Evolutionary conservation across 2,329 filamentous ascomycete genomes (phyloP).

Genomic region (Fusarium torreyae): DNA sequence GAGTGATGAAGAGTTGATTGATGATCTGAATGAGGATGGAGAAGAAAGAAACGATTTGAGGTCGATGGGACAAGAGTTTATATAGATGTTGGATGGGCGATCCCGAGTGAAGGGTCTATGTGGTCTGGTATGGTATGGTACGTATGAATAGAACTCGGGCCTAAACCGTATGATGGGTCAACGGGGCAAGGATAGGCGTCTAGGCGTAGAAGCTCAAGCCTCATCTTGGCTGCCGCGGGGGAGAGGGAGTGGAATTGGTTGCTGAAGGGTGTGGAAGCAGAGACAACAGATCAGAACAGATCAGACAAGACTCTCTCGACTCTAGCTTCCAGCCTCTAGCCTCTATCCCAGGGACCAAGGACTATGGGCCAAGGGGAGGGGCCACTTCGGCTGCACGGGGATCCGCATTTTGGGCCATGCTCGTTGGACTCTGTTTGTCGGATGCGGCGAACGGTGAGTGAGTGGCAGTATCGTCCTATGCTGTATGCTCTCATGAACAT

Average conservation of each 20-base stretch:
- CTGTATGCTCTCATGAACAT: constrained; percentile 19
- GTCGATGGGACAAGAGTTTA: constrained; percentile 48
- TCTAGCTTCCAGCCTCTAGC: constrained; percentile 1
- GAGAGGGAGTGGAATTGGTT: constrained; percentile 41
- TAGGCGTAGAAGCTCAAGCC: constrained; percentile 43
- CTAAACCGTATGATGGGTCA: constrained; percentile 49
- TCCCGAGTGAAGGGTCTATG: constrained; percentile 38
- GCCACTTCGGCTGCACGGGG: constrained; percentile 51
- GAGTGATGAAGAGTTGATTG: constrained; percentile 45
- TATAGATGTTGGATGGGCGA: constrained; percentile 47
- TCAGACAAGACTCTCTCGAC: constrained; percentile 29
- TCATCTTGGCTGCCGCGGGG: constrained; percentile 48
- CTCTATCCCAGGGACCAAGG: constrained; percentile 19
- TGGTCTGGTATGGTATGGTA: constrained; percentile 23
- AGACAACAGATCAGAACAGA: constrained; percentile 32
- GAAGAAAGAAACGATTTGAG: constrained; percentile 40
- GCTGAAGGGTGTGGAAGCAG: constrained; percentile 36
- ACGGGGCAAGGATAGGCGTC: constrained; percentile 44
- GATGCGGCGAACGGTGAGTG: constrained; percentile 38
- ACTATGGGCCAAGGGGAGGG: constrained; percentile 36
- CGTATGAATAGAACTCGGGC: constrained; percentile 42
- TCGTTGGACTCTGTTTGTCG: constrained; percentile 36
- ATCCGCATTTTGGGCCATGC: constrained; percentile 44
- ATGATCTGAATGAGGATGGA: constrained; percentile 51
- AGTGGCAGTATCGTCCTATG: constrained; percentile 33